phyloP scores from a whole-genome alignment of 1,284 basidiomycete genomes.

The Hypsizygus ulmarius region DNA sequence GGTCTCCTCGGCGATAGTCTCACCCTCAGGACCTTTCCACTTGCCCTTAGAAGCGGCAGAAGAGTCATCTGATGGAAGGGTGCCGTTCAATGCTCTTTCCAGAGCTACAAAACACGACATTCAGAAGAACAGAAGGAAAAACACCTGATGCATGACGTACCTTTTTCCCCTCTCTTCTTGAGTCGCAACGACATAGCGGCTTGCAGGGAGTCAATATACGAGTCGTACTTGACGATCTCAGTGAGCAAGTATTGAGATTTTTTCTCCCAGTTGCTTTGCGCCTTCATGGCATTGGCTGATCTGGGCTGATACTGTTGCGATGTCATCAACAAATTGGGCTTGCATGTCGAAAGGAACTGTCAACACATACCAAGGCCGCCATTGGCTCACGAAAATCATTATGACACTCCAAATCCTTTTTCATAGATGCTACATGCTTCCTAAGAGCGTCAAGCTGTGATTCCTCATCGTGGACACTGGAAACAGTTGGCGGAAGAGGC shows the following conservation, averaged over 20 bases:
- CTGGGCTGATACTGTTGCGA: slow-evolving; percentile 72
- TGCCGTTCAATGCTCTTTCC: slow-evolving; percentile 64
- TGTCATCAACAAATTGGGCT: slow-evolving; percentile 7
- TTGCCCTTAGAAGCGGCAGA: slow-evolving; percentile 37
- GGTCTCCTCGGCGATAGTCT: slow-evolving; percentile 48
- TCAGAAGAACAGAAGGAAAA: not conserved
- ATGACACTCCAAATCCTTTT: slow-evolving; percentile 79
- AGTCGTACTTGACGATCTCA: slow-evolving; percentile 94
- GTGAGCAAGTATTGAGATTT: slow-evolving; percentile 85
- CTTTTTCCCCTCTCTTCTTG: slow-evolving; percentile 84
- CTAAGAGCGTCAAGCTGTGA: slow-evolving; percentile 83
- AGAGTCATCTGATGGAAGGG: slow-evolving; percentile 40
- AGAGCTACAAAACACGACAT: slow-evolving; percentile 44
- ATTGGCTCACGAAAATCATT: slow-evolving; percentile 85
- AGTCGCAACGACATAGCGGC: slow-evolving; percentile 77
- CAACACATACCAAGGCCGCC: slow-evolving; percentile 65
- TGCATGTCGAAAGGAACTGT: not conserved
- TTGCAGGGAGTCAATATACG: slow-evolving; percentile 89
- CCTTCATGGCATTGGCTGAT: slow-evolving; percentile 73
- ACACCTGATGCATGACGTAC: slow-evolving; percentile 23
- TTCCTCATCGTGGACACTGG: slow-evolving; percentile 90
- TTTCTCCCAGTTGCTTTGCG: slow-evolving; percentile 89
- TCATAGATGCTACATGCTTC: slow-evolving; percentile 76
- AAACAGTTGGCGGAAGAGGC: slow-evolving; percentile 78
- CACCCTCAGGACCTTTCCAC: slow-evolving; percentile 48